These are phyloP conservation scores for Acanthamoeba royreba DNA, from an alignment of 208 protist species.

Conservation along the genomic window DNA sequence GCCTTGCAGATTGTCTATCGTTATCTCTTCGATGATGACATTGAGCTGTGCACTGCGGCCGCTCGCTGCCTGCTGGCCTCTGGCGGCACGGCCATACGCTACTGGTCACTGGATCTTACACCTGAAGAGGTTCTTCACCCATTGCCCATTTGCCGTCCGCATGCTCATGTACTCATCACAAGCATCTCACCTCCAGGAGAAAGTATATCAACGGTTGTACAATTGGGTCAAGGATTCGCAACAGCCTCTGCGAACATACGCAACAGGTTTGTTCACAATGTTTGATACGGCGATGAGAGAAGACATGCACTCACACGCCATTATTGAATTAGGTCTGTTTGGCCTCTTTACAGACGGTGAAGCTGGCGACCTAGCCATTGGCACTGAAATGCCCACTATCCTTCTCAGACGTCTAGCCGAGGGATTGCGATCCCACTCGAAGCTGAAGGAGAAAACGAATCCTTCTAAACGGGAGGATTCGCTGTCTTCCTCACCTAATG, in stretches of 20 bases:
- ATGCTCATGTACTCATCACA: neutral
- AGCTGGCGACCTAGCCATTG: slow-evolving; percentile 6
- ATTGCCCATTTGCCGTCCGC: neutral
- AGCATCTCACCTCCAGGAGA: neutral
- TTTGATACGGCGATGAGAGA: neutral
- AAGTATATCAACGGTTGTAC: neutral
- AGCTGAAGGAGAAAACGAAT: too few species aligned
- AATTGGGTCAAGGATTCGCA: neutral
- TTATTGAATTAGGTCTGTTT: neutral
- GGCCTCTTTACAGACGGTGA: slow-evolving; percentile 14
- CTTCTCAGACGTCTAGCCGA: neutral
- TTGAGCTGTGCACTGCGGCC: neutral
- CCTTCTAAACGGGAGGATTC: neutral
- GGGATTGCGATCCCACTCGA: neutral
- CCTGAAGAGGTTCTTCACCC: neutral
- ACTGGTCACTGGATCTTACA: slow-evolving; percentile 13
- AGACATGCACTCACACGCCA: neutral
- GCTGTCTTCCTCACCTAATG: neutral
- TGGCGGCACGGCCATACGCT: neutral
- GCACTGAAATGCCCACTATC: neutral
- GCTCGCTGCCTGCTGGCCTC: neutral
- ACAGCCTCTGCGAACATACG: slow-evolving; percentile 1
- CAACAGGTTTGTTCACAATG: neutral
- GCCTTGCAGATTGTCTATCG: slow-evolving; percentile 8
- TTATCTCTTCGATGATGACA: neutral